Base-by-base conservation (phyloP, 2,329 filamentous ascomycete species). In the Calonectria pseudoreteaudii region DNA sequence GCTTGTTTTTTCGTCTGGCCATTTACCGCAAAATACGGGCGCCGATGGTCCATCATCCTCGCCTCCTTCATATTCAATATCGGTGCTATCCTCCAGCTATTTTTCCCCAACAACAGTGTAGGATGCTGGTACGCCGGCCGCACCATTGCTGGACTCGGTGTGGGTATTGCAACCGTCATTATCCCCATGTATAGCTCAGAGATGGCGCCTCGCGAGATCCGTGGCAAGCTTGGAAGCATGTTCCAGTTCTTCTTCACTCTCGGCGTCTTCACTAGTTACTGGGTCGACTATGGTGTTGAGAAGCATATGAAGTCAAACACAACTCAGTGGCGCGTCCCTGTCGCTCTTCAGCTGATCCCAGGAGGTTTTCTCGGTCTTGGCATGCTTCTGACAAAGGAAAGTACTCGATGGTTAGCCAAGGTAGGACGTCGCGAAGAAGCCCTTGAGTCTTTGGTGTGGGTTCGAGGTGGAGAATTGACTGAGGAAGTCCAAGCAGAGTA, bases 321-420 rank as follows among this genome's bases (percentile, higher is more conserved):
- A 0, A 80, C 78, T 11, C 88, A 90, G 77, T 90, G 88, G 88
- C 88, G 88, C 73, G 85, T 90, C 20, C 86, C 88, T 9, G 84
- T 87, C 4, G 85, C 83, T 2, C 80, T 89, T 20, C 86, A 90
- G 76, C 83, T 90, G 8, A 82, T 90, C 1, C 86, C 87, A 0
- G 87, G 86, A 3, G 87, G 82, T 2, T 79, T 90, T 7, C 78
- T 90, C 10, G 85, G 87, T 0, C 72, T 88, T 23, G 88, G 88
- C 0, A 89, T 89, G 87, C 79, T 88, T 6, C 82, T 88, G 3
- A 85, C 86, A 28, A 86, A 85, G 71, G 88, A 90, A 81, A 88
- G 86, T 68, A 82, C 83, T 1, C 81, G 86, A 60, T 88, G 88
- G 88, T 78, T 88, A 20, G 86, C 87, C 7, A 86, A 86, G 75